Base-by-base conservation (phyloP, 108 stramenopile genomes). In the Skeletonema grethae region DNA sequence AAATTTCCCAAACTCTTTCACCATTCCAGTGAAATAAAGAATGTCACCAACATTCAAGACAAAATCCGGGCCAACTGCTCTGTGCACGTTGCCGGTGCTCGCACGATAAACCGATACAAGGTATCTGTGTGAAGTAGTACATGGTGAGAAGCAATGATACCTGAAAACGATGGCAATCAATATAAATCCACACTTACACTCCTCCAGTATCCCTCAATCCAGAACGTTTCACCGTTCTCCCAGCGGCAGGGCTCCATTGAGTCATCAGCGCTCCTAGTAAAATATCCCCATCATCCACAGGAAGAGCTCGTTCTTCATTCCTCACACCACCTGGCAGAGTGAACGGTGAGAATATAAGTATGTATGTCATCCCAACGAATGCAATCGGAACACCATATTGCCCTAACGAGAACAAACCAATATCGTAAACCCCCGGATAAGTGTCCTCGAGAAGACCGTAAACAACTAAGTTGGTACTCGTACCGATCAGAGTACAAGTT, bases 401-500 rank as follows among this genome's bases (percentile, higher is more conserved):
- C 15, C 88, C 90, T 61, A 94, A 53, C 70, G 89, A 89, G 69
- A 96, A 96, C 56, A 96, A 75, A 15, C 87, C 88, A 34, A 82
- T 70, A 5, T 7, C 20, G 7, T 61, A 67, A n/a, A 59, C 48
- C 30, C 73, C 55, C 4, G 86, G 81, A 73, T 88, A 93, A 28
- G 69, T 57, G 9, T 83, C 65, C 15, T 67, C 29, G 30, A 91
- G 65, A 68, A 92, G 69, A 10, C 91, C 95, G 8, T 58, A 59
- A 7, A 96, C 93, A 6, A 96, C 92, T 24, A 96, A 83, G 69
- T 94, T 96, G 30, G 93, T 96, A n/a, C 75, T 81, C 2, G 95
- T 96, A 11, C 95, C 95, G 61, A 96, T 94, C 41, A 96, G 65
- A 6, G 95, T 96, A 64, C 92, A 93, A 3, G 91, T 94, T 57